These are phyloP conservation scores for Fusarium devonianum DNA, from an alignment of 2,329 filamentous ascomycete species.

Conservation along the genomic window DNA sequence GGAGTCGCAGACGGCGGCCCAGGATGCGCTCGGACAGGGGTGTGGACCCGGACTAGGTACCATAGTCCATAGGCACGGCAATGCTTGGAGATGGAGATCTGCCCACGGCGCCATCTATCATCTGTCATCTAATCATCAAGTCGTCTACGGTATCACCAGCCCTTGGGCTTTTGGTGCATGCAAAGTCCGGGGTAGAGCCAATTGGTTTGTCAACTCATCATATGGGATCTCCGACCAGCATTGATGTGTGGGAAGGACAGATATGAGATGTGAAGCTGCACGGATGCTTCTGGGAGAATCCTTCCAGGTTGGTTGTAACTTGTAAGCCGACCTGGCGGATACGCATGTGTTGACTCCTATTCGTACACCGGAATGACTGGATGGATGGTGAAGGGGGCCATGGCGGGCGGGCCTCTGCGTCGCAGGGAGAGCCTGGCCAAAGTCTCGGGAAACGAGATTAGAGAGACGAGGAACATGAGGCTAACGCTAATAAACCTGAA, in stretches of 20 bases:
- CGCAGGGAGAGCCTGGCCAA: constrained; percentile 23
- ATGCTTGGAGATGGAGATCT: constrained; percentile 7
- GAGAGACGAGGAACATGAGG: constrained; percentile 7
- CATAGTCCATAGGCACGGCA: background rate
- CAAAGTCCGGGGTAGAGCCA: too few relatives aligned
- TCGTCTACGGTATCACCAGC: too few relatives aligned
- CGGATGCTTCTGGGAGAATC: constrained; percentile 1
- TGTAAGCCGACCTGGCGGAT: constrained; percentile 4
- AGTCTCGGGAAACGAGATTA: constrained; percentile 5
- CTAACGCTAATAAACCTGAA: too few relatives aligned
- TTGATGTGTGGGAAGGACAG: constrained; percentile 5
- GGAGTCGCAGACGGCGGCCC: constrained; percentile 27
- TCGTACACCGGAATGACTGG: constrained; percentile 9
- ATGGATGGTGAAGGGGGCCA: constrained; percentile 7
- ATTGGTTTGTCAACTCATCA: constrained; percentile 18
- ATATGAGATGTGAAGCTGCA: constrained; percentile 5
- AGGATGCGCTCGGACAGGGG: constrained; percentile 28
- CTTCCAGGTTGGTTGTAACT: background rate
- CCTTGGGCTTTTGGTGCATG: too few relatives aligned
- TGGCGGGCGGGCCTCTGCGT: constrained; percentile 7
- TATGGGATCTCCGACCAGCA: constrained; percentile 22
- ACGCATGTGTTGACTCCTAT: constrained; percentile 5
- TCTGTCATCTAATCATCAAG: background rate
- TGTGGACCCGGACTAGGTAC: constrained; percentile 23
- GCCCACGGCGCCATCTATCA: constrained; percentile 6